Evolutionary conservation across 306 rosid species (phyloP).

Genomic region (Datisca glomerata): DNA sequence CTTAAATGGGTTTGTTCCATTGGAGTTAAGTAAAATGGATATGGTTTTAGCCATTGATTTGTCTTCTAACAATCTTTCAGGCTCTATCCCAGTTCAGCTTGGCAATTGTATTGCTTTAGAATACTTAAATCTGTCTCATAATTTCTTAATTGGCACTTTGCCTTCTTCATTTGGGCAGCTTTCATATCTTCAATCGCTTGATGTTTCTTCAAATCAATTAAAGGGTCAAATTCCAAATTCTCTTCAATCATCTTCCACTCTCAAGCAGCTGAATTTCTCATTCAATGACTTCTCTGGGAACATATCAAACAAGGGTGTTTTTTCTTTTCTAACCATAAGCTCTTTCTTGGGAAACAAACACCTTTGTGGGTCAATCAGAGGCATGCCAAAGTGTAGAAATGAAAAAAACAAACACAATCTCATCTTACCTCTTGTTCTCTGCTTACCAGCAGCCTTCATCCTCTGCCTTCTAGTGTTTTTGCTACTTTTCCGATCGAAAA

Average conservation of each 20-base stretch:
- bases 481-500: constrained; percentile 23
- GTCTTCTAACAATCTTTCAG: constrained; percentile 62
- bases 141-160: constrained; percentile 52
- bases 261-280: constrained; percentile 60
- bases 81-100: constrained; percentile 69
- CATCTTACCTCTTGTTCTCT: constrained; percentile 27
- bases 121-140: constrained; percentile 58
- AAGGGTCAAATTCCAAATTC: constrained; percentile 49
- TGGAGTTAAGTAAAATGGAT: constrained; percentile 89
- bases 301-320: constrained; percentile 48
- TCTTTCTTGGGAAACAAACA: constrained; percentile 52
- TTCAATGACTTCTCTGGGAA: constrained; percentile 66
- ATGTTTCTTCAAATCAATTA: constrained; percentile 66
- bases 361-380: constrained; percentile 57
- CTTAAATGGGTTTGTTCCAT: constrained; percentile 52
- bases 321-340: constrained; percentile 40
- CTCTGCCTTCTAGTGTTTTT: constrained; percentile 34
- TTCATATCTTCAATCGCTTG: constrained; percentile 48
- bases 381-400: constrained; percentile 54
- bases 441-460: constrained; percentile 37
- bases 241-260: constrained; percentile 46
- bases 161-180: constrained; percentile 61
- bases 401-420: constrained; percentile 28
- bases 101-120: constrained; percentile 77
- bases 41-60: constrained; percentile 82